Conservation (phyloP, 2,329 filamentous ascomycete genomes). For the Neurospora crassa region DNA sequence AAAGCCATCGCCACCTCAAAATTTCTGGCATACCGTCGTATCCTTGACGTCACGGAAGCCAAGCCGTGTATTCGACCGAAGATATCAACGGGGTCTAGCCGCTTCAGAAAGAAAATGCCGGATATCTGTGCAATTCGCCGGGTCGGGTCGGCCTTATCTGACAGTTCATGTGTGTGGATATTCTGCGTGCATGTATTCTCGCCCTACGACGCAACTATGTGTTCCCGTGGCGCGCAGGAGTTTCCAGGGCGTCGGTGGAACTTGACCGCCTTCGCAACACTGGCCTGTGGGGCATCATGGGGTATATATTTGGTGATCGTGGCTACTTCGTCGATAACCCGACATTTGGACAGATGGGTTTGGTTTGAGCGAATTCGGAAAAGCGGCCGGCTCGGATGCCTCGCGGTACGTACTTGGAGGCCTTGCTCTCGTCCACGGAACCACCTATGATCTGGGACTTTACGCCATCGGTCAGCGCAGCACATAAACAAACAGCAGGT, state of each 20-base stretch:
- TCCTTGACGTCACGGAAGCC: too few species aligned
- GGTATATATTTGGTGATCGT: not conserved
- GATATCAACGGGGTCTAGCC: too few species aligned
- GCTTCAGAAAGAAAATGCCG: too few species aligned
- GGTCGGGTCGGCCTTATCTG: not conserved
- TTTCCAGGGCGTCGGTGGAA: not conserved
- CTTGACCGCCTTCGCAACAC: not conserved
- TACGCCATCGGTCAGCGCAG: not conserved
- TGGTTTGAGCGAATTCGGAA: too few species aligned
- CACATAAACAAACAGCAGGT: not conserved
- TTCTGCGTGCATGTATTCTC: not conserved
- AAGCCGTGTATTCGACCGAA: too few species aligned
- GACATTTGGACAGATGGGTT: too few species aligned
- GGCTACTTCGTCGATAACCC: too few species aligned
- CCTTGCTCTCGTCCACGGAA: not conserved
- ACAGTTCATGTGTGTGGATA: too few species aligned
- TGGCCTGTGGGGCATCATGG: not conserved
- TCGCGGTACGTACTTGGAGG: not conserved
- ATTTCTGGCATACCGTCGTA: too few species aligned
- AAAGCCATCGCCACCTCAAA: too few species aligned
- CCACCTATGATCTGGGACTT: not conserved
- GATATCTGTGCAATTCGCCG: too few species aligned
- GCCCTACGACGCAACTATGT: not conserved
- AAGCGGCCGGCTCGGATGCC: too few species aligned
- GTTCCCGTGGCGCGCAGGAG: not conserved